Evolutionary conservation across 257 asterid genomes (phyloP).

Genomic region (Perilla frutescens): DNA sequence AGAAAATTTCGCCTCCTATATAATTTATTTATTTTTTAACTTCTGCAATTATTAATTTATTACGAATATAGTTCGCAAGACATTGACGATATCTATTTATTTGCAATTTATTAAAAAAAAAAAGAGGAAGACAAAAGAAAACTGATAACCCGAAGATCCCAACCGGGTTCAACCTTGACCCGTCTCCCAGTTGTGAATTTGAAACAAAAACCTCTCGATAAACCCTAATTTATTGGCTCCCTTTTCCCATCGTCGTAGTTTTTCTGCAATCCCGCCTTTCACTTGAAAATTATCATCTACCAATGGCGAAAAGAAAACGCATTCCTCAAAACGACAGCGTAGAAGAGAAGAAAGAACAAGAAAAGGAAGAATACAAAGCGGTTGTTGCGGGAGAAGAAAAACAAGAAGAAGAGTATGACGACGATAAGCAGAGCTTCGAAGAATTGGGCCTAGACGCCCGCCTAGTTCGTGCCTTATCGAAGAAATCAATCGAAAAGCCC

Average conservation of each 20-base stretch:
- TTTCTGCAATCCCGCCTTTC: background rate
- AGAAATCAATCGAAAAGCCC: slow-evolving; percentile 75
- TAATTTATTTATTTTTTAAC: too few species aligned
- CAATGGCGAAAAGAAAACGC: slow-evolving; percentile 46
- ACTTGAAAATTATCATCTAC: slow-evolving; percentile 4
- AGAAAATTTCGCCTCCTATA: too few species aligned
- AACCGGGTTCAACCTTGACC: slow-evolving; percentile 16
- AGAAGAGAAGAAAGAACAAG: slow-evolving; percentile 30
- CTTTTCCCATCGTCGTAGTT: slow-evolving; percentile 13
- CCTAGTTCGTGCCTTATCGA: slow-evolving; percentile 70
- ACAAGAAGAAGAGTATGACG: slow-evolving; percentile 40
- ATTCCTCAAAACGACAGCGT: slow-evolving; percentile 16
- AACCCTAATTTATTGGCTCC: slow-evolving; percentile 34
- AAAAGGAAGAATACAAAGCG: slow-evolving; percentile 23
- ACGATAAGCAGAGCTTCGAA: slow-evolving; percentile 62
- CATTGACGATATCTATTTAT: too few species aligned
- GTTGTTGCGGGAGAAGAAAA: slow-evolving; percentile 33
- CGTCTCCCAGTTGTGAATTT: background rate
- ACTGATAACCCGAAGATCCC: background rate
- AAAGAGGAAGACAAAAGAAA: too few species aligned
- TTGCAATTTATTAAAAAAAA: too few species aligned
- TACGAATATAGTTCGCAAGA: too few species aligned
- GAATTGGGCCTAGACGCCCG: slow-evolving; percentile 89
- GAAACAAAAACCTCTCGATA: slow-evolving; percentile 33
- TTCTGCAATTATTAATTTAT: too few species aligned